Percentiles rank a stretch among this genome's conserved stretches.
Evolutionary conservation across 2,329 filamentous ascomycete species (phyloP).

Genomic region (Blumeria hordei): DNA sequence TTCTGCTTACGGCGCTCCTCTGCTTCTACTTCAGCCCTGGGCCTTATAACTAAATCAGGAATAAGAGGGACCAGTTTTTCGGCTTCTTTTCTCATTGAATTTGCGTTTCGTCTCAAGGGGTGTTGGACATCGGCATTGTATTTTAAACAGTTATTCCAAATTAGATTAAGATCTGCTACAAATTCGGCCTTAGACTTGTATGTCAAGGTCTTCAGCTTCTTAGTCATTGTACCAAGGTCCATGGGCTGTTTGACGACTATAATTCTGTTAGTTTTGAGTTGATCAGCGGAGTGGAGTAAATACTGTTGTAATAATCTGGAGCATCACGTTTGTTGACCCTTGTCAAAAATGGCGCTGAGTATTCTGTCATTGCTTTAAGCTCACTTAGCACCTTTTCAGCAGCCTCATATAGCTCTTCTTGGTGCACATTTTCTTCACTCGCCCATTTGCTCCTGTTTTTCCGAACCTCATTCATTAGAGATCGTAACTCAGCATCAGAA

Average conservation of each 20-base stretch:
- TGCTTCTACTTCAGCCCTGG: slow-evolving; percentile 82
- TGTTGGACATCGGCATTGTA: slow-evolving; percentile 85
- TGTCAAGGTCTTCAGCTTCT: slow-evolving; percentile 63
- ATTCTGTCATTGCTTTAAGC: slow-evolving; percentile 89
- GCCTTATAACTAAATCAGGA: slow-evolving; percentile 71
- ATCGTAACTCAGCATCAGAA: slow-evolving; percentile 76
- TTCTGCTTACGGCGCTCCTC: slow-evolving; percentile 69
- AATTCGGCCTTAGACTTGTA: slow-evolving; percentile 90
- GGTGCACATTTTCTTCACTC: slow-evolving; percentile 87
- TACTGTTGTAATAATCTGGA: slow-evolving; percentile 80
- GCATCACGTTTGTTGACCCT: slow-evolving; percentile 93
- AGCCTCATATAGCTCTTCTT: slow-evolving; percentile 93
- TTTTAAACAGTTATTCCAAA: slow-evolving; percentile 90
- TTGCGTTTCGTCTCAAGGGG: slow-evolving; percentile 72
- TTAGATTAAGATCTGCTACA: slow-evolving; percentile 74
- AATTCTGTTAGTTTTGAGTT: slow-evolving; percentile 17
- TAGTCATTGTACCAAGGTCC: slow-evolving; percentile 95
- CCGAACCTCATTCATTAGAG: slow-evolving; percentile 85
- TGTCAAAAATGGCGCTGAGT: slow-evolving; percentile 85
- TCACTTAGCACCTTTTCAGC: slow-evolving; percentile 92
- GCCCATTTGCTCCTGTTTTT: slow-evolving; percentile 99
- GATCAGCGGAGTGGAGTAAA: slow-evolving; percentile 17
- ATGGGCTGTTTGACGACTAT: slow-evolving; percentile 88
- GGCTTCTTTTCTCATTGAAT: slow-evolving; percentile 91
- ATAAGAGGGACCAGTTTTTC: slow-evolving; percentile 91